Evolutionary conservation across 371 early-diverging fungal genomes (phyloP), one percentile per base, ranked within the genome.

Genomic region (Mortierella sp.): DNA sequence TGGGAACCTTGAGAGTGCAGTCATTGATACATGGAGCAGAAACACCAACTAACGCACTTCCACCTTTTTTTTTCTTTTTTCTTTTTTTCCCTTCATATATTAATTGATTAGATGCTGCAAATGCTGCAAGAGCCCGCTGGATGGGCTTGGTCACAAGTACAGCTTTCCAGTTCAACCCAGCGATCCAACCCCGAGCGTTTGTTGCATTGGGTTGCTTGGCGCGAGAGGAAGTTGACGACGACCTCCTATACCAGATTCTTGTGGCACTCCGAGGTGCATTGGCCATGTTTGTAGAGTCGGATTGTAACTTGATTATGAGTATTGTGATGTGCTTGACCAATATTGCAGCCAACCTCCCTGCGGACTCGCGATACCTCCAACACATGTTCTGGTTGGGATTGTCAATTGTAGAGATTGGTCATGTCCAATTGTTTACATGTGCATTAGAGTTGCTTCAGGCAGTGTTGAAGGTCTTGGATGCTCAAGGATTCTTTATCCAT

Each of bases 151-250:
- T 96, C 5, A 92, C 97, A 0, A 93, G 94, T 58, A 94, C 94
- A 22, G 96, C 97, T 0, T 98, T 98, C 91, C 95, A 96, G 71
- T 94, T 93, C 84, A 96, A 97, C 74, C 96, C 95, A 10, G 95
- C 96, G 0, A 90, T 97, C 41, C 98, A 98, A 82, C 97, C 97
- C 0, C 92, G 97, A 28, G 94, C 97, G 0, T 98, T 97, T 86
- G 94, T 97, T 19, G 92, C 94, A 6, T 86, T 98, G 24, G 98
- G 97, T 10, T 93, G 93, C 59, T 87, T 98, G 33, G 94, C 96
- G 0, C 90, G 93, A 24, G 92, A 94, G 75, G 96, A 95, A 71
- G 93, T 94, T 2, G 96, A 96, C 67, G 95, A 96, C 70, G 94
- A 94, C 72, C 76, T 96, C 57, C 81, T 97, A 19, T 96, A 96